Conservation (phyloP, 306 rosid genomes). For the Cucumis melo region DNA sequence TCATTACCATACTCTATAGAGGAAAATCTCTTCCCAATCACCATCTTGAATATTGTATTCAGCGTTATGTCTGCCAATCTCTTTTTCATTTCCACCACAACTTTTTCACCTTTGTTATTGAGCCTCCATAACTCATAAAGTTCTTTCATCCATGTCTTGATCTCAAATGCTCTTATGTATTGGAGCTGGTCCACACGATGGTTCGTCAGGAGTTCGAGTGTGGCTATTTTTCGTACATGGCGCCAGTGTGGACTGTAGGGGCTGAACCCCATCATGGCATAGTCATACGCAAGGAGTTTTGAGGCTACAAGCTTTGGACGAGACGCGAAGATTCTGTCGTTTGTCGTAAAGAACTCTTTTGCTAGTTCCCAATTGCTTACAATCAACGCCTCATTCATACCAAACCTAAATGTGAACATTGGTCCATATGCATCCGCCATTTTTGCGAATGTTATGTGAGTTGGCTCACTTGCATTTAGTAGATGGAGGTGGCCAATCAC, state of each 20-base stretch:
- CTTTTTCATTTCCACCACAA: constrained; percentile 15
- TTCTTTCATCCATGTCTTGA: background rate
- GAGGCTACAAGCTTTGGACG: constrained; percentile 11
- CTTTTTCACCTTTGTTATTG: constrained; percentile 9
- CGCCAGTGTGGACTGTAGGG: constrained; percentile 19
- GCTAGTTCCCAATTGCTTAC: constrained; percentile 34
- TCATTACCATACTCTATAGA: background rate
- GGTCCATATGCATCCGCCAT: background rate
- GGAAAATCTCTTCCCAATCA: constrained; percentile 30
- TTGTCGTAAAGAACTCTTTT: constrained; percentile 38
- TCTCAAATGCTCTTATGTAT: constrained; percentile 3
- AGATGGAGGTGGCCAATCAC: constrained; percentile 21
- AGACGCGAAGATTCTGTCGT: constrained; percentile 14
- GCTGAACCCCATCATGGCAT: constrained; percentile 14
- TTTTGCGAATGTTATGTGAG: background rate
- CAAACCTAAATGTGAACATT: constrained; percentile 21
- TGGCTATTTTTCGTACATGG: constrained; percentile 13
- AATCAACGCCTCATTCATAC: constrained; percentile 16
- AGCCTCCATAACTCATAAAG: background rate
- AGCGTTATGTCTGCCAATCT: constrained; percentile 37
- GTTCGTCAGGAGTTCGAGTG: constrained; percentile 10
- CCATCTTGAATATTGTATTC: constrained; percentile 43
- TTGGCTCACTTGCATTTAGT: background rate
- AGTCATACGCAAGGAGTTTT: constrained; percentile 6
- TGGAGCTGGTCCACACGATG: constrained; percentile 2